Evolutionary conservation across 2,329 filamentous ascomycete species (phyloP).

Genomic region (Aaosphaeria pasadenensis): DNA sequence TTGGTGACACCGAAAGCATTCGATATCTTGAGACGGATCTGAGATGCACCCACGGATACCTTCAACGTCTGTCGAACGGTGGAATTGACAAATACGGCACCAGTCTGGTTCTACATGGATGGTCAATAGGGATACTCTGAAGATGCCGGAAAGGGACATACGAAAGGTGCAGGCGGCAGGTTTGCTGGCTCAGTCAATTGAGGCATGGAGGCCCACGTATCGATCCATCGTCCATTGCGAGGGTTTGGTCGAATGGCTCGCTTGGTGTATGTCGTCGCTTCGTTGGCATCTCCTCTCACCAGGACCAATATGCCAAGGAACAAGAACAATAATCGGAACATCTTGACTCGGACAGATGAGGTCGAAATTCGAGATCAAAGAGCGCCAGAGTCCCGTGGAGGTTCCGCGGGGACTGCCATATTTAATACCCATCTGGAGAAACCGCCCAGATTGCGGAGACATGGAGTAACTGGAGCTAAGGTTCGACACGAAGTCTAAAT

Average conservation of each 20-base stretch:
- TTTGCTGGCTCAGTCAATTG: slow-evolving; percentile 62
- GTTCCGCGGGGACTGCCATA: neutral
- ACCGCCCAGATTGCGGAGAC: slow-evolving; percentile 13
- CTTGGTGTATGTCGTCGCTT: neutral
- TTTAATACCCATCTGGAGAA: slow-evolving; percentile 11
- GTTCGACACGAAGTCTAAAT: slow-evolving; percentile 12
- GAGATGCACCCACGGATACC: slow-evolving; percentile 54
- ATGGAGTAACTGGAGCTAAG: slow-evolving; percentile 16
- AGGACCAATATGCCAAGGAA: neutral
- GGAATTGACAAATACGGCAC: slow-evolving; percentile 57
- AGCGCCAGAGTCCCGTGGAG: too few relatives aligned
- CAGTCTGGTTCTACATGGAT: slow-evolving; percentile 47
- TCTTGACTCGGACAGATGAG: neutral
- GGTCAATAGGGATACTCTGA: neutral
- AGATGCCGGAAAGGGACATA: slow-evolving; percentile 6
- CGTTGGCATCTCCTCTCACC: neutral
- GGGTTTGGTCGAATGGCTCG: slow-evolving; percentile 18
- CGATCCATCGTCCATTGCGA: slow-evolving; percentile 53
- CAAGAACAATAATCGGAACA: neutral
- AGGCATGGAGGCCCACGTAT: slow-evolving; percentile 65
- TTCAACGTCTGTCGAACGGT: slow-evolving; percentile 66
- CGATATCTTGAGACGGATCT: slow-evolving; percentile 61
- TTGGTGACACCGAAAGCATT: slow-evolving; percentile 63
- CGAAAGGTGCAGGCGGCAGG: slow-evolving; percentile 58
- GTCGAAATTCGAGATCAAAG: too few relatives aligned